Base-by-base conservation (phyloP, 2,329 filamentous ascomycete species). In the Talaromyces piceae region DNA sequence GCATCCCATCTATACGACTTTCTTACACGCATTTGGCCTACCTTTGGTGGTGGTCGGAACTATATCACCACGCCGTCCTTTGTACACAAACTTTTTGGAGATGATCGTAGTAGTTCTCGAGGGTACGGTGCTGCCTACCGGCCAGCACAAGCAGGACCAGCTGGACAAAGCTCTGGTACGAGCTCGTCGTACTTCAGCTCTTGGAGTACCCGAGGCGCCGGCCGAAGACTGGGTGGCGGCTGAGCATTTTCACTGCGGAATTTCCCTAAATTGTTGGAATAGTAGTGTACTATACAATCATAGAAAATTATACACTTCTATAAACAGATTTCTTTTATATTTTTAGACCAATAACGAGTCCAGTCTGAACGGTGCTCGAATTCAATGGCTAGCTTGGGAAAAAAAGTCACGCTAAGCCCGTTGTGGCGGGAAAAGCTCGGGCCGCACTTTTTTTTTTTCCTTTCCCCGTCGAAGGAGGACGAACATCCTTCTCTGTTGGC, bases 1-100 rank as follows among this genome's bases (percentile, higher is more conserved):
- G 88, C 91, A 11, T 91, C 91, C 4, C 93, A 98, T 67, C 63
- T 93, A 18, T 95, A 89, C 69, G 88, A 97, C 66, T 98, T 97
- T 64, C 69, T 96, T 46, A 89, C 87, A 2, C 81, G 88, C 45
- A 78, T 96, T 39, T 97, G 90, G 77, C 93, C 93, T 4, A 82
- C 87, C 50, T 93, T 93, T 64, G 91, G 90, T 27, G 87, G 88
- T 51, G 93, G 93, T 0, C 77, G 75, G 47, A 95, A 91, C 63
- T 77, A 85, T 45, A 76, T 96, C 30, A 75, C 77, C 12, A 93
- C 90, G 0, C 93, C 93, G 2, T 66, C 68, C 5, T 83, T 90
- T 58, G 70, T 97, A 52, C 82, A 81, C 53, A 77, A 78, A 50
- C 78, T 87, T 58, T 86, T 91, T 53, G 73, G 45, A 75, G 39